Percentiles rank a stretch among this genome's conserved stretches.
phyloP scores from a whole-genome alignment of 495 filamentous ascomycete species.

The Talaromyces stipitatus region DNA sequence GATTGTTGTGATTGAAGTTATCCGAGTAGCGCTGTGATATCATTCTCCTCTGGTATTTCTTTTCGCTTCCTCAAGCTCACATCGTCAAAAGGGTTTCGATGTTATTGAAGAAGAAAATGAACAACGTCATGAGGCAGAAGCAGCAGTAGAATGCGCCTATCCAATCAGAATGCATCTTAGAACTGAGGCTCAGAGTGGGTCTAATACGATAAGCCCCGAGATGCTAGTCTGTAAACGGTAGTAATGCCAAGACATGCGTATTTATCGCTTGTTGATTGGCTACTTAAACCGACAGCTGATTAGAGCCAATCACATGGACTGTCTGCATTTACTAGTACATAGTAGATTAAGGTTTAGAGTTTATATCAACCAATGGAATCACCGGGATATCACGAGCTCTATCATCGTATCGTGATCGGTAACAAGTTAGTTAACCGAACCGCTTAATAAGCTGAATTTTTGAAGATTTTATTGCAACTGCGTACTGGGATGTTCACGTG shows the following conservation, averaged over 20 bases:
- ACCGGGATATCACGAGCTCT: not conserved
- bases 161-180: not conserved
- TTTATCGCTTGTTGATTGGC: not conserved
- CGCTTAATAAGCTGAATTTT: too few species aligned
- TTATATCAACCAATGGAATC: not conserved
- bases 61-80: too few species aligned
- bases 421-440: too few species aligned
- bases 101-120: not conserved
- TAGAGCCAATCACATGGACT: too few species aligned
- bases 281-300: too few species aligned
- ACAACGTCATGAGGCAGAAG: not conserved
- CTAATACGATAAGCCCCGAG: not conserved
- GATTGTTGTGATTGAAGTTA: not conserved
- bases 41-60: not conserved
- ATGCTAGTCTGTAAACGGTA: not conserved
- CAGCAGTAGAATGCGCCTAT: not conserved
- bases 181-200: not conserved
- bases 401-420: too few species aligned
- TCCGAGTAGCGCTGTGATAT: not conserved
- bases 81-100: too few species aligned
- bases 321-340: too few species aligned
- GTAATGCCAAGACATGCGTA: not conserved
- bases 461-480: too few species aligned
- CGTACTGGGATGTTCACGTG: too few species aligned
- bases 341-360: not conserved